Evolutionary conservation across 202 grass and related monocot species (phyloP).

Genomic region (Schoenoplectus triqueter): DNA sequence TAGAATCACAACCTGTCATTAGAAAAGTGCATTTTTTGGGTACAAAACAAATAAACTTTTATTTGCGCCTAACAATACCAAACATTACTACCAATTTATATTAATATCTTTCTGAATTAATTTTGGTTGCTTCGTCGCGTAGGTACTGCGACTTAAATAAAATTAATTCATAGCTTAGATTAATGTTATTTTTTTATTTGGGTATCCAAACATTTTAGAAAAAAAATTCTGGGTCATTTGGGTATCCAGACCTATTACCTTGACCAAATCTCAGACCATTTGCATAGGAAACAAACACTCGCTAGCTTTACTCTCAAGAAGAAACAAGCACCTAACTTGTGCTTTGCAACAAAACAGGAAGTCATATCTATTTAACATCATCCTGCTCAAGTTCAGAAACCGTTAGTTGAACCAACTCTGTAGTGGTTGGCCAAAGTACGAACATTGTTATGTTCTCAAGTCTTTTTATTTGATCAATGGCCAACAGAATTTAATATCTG

Average conservation of each 20-base stretch:
- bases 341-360: background rate
- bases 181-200: background rate
- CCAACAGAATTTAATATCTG: background rate
- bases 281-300: no score
- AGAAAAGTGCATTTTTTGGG: constrained; percentile 8
- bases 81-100: background rate
- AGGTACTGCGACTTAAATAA: background rate
- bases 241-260: background rate
- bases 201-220: background rate
- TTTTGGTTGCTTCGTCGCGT: background rate
- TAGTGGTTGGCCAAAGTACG: constrained; percentile 31
- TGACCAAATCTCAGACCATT: background rate
- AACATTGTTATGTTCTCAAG: background rate
- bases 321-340: background rate
- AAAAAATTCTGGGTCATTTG: background rate
- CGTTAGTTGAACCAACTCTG: constrained; percentile 35
- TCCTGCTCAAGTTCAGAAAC: background rate
- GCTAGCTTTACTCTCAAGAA: no score
- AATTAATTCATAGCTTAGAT: background rate
- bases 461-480: background rate
- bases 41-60: background rate
- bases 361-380: background rate
- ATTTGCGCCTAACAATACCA: constrained; percentile 10
- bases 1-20: background rate
- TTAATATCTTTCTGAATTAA: background rate